Conservation (phyloP, 139 green algal genomes). For the Penium margaritaceum region DNA sequence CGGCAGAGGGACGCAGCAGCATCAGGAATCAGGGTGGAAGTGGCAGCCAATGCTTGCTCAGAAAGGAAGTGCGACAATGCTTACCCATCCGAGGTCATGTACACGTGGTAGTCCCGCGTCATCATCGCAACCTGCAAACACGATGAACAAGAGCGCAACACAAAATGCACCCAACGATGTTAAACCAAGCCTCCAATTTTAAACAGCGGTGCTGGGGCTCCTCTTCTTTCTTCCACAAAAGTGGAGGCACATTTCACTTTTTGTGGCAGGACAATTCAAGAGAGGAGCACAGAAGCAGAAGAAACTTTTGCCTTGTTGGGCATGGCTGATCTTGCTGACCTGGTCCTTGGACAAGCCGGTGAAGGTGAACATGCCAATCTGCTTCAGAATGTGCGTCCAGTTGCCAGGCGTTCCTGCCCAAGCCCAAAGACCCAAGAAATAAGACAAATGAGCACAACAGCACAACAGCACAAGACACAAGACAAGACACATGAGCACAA, state of each 20-base stretch:
- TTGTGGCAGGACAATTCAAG: background rate
- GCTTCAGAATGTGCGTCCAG: conserved; percentile 81
- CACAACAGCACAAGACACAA: background rate
- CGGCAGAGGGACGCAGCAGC: too few species aligned
- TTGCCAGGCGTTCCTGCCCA: conserved; percentile 50
- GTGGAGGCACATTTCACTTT: background rate
- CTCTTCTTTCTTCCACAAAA: conserved; percentile 13
- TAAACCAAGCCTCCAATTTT: background rate
- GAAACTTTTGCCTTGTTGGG: background rate
- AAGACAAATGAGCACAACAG: background rate
- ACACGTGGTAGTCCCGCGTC: conserved; percentile 85
- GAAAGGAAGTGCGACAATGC: conserved; percentile 54
- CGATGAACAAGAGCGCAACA: background rate
- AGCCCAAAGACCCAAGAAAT: background rate
- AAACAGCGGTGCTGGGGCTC: background rate
- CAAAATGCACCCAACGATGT: background rate
- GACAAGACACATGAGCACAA: background rate
- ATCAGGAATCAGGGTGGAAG: too few species aligned
- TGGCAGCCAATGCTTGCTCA: background rate
- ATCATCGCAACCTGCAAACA: conserved; percentile 80
- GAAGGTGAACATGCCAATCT: conserved; percentile 96
- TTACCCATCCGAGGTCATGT: conserved; percentile 95
- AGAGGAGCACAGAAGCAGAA: background rate
- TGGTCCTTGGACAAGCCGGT: conserved; percentile 69
- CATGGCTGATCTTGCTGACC: background rate